Percentiles rank a stretch among this genome's conserved stretches.
These are phyloP conservation scores for Leccinum huronense DNA, from an alignment of 1,284 basidiomycete species.

Conservation along the genomic window DNA sequence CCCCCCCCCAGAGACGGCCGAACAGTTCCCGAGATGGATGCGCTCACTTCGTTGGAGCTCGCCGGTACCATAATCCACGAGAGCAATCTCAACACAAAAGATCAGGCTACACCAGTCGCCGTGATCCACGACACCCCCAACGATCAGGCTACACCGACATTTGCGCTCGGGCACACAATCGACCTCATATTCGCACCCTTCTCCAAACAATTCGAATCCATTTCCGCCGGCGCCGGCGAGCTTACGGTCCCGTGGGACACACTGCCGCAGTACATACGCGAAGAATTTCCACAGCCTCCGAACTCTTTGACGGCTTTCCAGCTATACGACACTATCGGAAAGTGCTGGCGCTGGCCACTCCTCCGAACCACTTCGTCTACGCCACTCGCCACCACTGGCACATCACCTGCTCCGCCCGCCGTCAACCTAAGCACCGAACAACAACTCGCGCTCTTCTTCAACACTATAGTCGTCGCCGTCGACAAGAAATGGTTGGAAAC, in stretches of 20 bases:
- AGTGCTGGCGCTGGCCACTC: background rate
- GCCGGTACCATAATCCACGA: background rate
- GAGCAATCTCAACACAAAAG: background rate
- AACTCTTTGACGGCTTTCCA: background rate
- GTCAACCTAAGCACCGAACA: background rate
- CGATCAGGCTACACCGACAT: background rate
- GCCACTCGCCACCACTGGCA: background rate
- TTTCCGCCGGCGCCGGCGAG: background rate
- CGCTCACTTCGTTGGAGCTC: background rate
- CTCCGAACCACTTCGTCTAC: background rate
- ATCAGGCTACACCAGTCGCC: background rate
- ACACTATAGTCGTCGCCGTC: background rate
- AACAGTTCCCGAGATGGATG: background rate
- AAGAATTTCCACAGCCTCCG: background rate
- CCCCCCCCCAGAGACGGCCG: background rate
- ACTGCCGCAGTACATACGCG: background rate
- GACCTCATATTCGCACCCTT: background rate
- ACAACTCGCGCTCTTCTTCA: conserved; percentile 2
- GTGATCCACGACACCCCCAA: background rate
- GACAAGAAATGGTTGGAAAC: background rate
- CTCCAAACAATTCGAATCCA: background rate
- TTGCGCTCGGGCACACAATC: background rate
- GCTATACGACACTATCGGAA: background rate
- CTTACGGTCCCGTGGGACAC: background rate
- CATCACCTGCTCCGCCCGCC: background rate